Evolutionary conservation across 345 rosid genomes (phyloP), one percentile per base, ranked within the genome.

Genomic region (Acer yangbiense): DNA sequence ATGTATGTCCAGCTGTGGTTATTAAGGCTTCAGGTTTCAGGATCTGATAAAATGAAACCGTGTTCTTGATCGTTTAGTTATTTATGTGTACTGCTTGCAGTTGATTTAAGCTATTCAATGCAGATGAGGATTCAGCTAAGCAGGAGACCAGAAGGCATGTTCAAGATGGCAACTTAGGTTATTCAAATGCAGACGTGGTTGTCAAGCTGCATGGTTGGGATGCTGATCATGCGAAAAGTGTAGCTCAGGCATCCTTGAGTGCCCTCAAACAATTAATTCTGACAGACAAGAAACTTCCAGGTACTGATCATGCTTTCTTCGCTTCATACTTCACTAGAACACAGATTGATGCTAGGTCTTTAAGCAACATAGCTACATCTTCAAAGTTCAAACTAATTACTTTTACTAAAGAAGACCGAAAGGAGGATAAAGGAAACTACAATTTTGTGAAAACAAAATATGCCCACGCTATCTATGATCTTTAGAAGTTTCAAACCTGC

Each of bases 171-270:
- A 83, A 58, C 69, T 29, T 84, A 41, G 95, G 92, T 32, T 90
- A 93, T 88, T 82, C 97, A 54, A 92, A 93, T 65, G 97, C 98
- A 18, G 99, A 93, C 39, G 96, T 90, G 35, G 94, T 93, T 60
- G 92, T 95, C 58, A 95, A 92, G 91, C 90, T 95, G 79, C 93
- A 89, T 76, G 93, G 99, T 55, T 92, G 98, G 98, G 91, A 89
- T 76, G 80, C 85, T 0, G 88, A 85, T 68, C 90, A 93, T 78
- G 93, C 94, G 58, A 92, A 93, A 80, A 87, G 87, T 46, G 91
- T 90, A 60, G 97, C 95, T 63, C 97, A 92, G 80, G 95, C 97
- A 54, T 89, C 94, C n/a, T 77, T 93, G 77, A 92, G 94, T 81
- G 98, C 95, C 50, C 95, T 95, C 74, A 91, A 95, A 84, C 94